Percentiles rank a stretch among this genome's conserved stretches.
These are phyloP conservation scores for Globisporangium carolinianum DNA, from an alignment of 352 stramenopile species.

Conservation along the genomic window DNA sequence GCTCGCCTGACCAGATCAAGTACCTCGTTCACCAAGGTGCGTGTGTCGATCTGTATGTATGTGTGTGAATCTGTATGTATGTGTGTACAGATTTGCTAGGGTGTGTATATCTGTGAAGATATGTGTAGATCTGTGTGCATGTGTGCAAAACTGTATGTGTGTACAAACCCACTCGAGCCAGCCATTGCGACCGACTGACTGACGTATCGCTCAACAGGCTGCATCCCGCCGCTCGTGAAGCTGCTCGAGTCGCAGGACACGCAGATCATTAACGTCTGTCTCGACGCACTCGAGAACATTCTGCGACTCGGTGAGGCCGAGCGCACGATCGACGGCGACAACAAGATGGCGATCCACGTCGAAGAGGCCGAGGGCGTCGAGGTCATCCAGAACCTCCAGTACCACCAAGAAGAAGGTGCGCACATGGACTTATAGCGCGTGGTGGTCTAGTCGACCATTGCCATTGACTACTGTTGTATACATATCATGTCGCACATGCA, in stretches of 20 bases:
- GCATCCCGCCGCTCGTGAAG: slow-evolving; percentile 95
- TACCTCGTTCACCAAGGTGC: slow-evolving; percentile 93
- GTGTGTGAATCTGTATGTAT: not conserved
- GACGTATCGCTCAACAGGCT: slow-evolving; percentile 40
- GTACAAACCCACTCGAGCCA: no score
- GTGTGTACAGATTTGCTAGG: not conserved
- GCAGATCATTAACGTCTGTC: slow-evolving; percentile 95
- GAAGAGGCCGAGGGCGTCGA: slow-evolving; percentile 94
- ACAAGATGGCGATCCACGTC: slow-evolving; percentile 95
- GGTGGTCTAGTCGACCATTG: not conserved
- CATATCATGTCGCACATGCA: not conserved
- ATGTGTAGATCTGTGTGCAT: no score
- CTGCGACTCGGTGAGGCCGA: slow-evolving; percentile 84
- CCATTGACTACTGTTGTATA: not conserved
- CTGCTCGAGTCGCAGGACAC: slow-evolving; percentile 89
- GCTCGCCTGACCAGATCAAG: slow-evolving; percentile 94
- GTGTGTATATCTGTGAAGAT: not conserved
- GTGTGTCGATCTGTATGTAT: not conserved
- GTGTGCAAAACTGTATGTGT: no score
- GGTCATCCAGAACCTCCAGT: slow-evolving; percentile 97
- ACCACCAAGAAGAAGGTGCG: slow-evolving; percentile 95
- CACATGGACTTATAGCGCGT: no score
- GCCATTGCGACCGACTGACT: not conserved
- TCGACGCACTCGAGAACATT: slow-evolving; percentile 97
- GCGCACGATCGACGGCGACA: slow-evolving; percentile 78